phyloP scores from a whole-genome alignment of 1,284 basidiomycete species.

The Taiwanofungus camphoratus region DNA sequence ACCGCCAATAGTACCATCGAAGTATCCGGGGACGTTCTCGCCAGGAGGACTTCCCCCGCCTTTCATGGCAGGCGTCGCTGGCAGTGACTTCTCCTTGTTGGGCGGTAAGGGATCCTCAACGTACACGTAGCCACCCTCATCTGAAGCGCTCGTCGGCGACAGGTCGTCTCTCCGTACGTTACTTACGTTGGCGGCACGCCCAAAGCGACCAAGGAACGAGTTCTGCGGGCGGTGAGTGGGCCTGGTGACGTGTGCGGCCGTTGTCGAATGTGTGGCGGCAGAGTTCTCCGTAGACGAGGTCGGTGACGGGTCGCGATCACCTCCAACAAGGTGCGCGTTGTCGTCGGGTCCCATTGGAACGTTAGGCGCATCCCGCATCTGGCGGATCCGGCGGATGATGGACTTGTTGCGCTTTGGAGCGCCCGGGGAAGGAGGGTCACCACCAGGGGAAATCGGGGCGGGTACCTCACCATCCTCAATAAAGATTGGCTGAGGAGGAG shows the following conservation, averaged over 20 bases:
- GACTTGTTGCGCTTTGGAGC: slow-evolving; percentile 69
- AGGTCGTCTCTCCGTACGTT: slow-evolving; percentile 20
- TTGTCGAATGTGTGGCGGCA: slow-evolving; percentile 10
- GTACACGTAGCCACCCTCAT: slow-evolving; percentile 56
- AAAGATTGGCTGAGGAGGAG: slow-evolving; percentile 78
- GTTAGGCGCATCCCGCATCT: slow-evolving; percentile 77
- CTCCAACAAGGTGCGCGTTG: slow-evolving; percentile 29
- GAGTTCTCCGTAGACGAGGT: slow-evolving; percentile 39
- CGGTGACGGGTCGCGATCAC: slow-evolving; percentile 39
- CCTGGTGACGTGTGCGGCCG: slow-evolving; percentile 27
- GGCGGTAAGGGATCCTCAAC: slow-evolving; percentile 43
- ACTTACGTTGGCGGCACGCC: slow-evolving; percentile 25
- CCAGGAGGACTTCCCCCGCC: slow-evolving; percentile 20
- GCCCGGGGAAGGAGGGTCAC: slow-evolving; percentile 33
- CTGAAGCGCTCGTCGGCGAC: slow-evolving; percentile 36
- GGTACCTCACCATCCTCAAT: slow-evolving; percentile 38
- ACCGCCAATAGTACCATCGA: slow-evolving; percentile 35
- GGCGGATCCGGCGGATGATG: slow-evolving; percentile 77
- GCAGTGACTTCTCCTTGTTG: slow-evolving; percentile 56
- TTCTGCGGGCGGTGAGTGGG: slow-evolving; percentile 65
- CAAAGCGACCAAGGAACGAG: slow-evolving; percentile 71
- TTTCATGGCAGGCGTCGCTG: slow-evolving; percentile 38
- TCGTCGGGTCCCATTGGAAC: slow-evolving; percentile 56
- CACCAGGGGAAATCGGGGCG: slow-evolving; percentile 24
- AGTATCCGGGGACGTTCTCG: slow-evolving; percentile 39